Evolutionary conservation across 1,139 yeast species (phyloP), one percentile per base, ranked within the genome.

Genomic region (Candida pseudocylindracea): DNA sequence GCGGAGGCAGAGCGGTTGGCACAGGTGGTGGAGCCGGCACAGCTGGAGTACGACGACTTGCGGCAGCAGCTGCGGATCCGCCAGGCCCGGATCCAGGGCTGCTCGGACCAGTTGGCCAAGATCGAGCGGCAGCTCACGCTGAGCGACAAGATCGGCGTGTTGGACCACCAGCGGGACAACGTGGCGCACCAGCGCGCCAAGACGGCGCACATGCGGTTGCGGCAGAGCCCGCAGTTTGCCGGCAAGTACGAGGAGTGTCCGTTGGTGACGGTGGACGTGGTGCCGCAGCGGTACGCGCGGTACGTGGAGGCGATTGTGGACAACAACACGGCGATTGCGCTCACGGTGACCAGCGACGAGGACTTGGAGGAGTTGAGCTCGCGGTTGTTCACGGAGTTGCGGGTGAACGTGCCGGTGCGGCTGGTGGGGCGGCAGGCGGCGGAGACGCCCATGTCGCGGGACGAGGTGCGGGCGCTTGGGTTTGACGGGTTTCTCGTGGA

Each of bases 401-500:
- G 20, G 20, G 43, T 44, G 31, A 60, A 58, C 40, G 49, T 54
- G 13, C 63, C 66, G 2, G 42, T 51, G 35, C 57, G 66, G 48
- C 43, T 53, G 8, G 36, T 40, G 12, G 32, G 36, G 2, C 35
- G 32, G 4, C 36, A 29, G 9, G 33, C 38, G 5, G 32, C 31
- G 9, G 30, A 25, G n/a, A 2, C 42, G 2, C 41, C 44, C 2
- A 36, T 44, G 32, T 30, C 59, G 0, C 39, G 37, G 8, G 60
- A 54, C 8, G 48, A 54, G 30, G 42, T 83, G 5, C 43, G 41
- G 28, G 31, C 41, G 1, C 48, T 54, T 25, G 94, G 94, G 0
- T 80, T 88, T 48, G 93, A 79, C 37, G 91, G 93, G 0, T 79
- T 67, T 42, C 44, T 83, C 28, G 52, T 68, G 2, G 95, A 88